Evolutionary conservation across 306 rosid genomes (phyloP), one percentile per base, ranked within the genome.

Genomic region (Vigna reflexopilosa): DNA sequence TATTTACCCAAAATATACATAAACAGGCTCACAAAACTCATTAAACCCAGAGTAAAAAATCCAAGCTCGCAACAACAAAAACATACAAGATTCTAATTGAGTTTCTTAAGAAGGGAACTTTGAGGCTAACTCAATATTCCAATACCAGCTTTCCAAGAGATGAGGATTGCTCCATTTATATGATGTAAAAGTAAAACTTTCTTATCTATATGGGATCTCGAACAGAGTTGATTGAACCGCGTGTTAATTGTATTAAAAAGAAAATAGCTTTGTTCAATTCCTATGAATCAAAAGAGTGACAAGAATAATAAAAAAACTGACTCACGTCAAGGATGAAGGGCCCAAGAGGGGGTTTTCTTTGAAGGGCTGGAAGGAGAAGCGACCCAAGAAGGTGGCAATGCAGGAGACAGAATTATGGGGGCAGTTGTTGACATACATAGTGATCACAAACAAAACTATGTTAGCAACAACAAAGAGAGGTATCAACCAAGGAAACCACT

Each of bases 281-380:
- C 4, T 42, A 42, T 42, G 47, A 42, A 42, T 42, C 47, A 42
- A 42, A 45, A 45, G 50, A 45, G 13, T 45, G 3, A 45, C 0
- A 63, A 6, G 2, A 63, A 63, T 2, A 8, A n/a, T 1, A 56
- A 4, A 61, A 45, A 47, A 9, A 87, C 93, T 42, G 47, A 9
- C 47, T 88, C 71, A 95, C 98, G 98, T 83, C 24, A 80, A 30
- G 1, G 98, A 95, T 3, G 98, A 92, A 50, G 98, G 98, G 0
- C 98, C 98, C 17, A 95, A 88, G 73, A 95, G 98, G 47, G 98
- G 98, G 66, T 92, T 95, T 81, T 95, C 97, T 51, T 92, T 92
- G 51, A 90, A 82, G 44, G 98, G 96, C 86, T 95, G 98, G 59
- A 95, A 92, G 36, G 98, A 91, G 91, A 95, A 87, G 6, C 98